Conservation (phyloP, 305 asterid genomes). For the Fraxinus ornus region DNA sequence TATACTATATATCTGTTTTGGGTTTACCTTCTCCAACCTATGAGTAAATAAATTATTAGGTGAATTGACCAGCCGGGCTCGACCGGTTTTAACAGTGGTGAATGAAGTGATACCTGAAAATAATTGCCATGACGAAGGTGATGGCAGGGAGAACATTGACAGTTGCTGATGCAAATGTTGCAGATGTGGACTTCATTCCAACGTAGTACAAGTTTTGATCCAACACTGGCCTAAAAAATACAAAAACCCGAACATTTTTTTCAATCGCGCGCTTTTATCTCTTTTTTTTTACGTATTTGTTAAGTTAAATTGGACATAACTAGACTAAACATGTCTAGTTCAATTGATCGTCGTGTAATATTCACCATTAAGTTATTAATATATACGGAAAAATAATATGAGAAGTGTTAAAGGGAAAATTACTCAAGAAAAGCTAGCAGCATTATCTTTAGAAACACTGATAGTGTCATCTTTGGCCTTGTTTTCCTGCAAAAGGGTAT, state of each 20-base stretch:
- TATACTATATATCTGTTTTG: slow-evolving; percentile 48
- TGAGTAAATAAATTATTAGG: not conserved
- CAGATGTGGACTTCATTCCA: slow-evolving; percentile 83
- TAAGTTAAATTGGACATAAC: not conserved
- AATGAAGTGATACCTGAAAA: slow-evolving; percentile 58
- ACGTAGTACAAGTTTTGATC: slow-evolving; percentile 84
- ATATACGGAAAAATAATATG: not conserved
- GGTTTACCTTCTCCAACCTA: slow-evolving; percentile 75
- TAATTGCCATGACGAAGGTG: slow-evolving; percentile 78
- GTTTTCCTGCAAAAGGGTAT: slow-evolving; percentile 53
- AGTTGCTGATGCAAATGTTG: slow-evolving; percentile 80
- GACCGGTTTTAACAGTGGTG: not conserved
- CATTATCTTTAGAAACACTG: slow-evolving; percentile 53
- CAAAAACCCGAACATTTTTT: not conserved
- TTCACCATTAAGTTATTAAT: not conserved
- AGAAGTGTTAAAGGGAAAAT: slow-evolving; percentile 14
- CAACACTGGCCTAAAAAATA: slow-evolving; percentile 65
- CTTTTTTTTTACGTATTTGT: not conserved
- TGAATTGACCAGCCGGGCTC: not conserved
- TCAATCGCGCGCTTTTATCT: not conserved
- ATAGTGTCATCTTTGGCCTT: slow-evolving; percentile 71
- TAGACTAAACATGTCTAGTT: not conserved
- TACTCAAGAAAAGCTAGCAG: slow-evolving; percentile 81
- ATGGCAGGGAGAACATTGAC: slow-evolving; percentile 83
- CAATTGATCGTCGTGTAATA: not conserved